Base-by-base conservation (phyloP, 2,329 filamentous ascomycete genomes). In the Neurospora sp. region DNA sequence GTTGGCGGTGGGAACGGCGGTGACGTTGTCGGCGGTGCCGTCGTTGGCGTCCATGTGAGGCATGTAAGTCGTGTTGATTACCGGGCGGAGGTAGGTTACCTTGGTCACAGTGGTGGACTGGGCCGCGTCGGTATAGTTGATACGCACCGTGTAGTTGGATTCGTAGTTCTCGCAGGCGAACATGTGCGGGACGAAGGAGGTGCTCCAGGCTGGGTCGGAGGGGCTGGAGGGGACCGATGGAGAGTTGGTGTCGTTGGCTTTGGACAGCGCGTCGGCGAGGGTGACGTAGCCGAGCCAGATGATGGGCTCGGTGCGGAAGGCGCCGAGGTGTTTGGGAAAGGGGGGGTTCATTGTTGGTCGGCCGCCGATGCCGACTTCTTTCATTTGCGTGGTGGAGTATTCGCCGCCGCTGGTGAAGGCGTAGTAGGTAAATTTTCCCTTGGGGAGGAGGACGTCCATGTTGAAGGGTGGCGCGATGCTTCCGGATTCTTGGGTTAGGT, bases 101-200 rank as follows among this genome's bases (percentile, higher is more conserved):
- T 74, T 70, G 3, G 71, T 75, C 2, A 78, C 74, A 1, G 69
- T 74, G 17, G 77, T 74, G 15, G 40, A 65, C 70, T 81, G 79
- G n/a, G 72, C 69, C 4, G 76, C 77, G 6, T 77, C 76, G 8
- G 72, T 75, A 70, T 78, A 78, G 68, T 75, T 76, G 71, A 82
- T 79, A 2, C 66, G 68, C 10, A 80, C 76, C 1, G 70, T 75
- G 73, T 82, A 82, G 8, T 72, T 68, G 1, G 79, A 77, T 73
- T 80, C 78, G 66, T 80, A 78, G 68, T 82, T 76, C 69, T 81
- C 79, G 68, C 81, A 82, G 11, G 76, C 78, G 33, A 81, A 77
- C 0, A 81, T 74, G 69, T 79, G 79, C 6, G 79, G 80, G 1
- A 78, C 72, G 57, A 81, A 79, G 6, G 78, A 73, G 1, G 75